Conservation (phyloP, 1,284 basidiomycete genomes). For the Trichosporon ovoides region DNA sequence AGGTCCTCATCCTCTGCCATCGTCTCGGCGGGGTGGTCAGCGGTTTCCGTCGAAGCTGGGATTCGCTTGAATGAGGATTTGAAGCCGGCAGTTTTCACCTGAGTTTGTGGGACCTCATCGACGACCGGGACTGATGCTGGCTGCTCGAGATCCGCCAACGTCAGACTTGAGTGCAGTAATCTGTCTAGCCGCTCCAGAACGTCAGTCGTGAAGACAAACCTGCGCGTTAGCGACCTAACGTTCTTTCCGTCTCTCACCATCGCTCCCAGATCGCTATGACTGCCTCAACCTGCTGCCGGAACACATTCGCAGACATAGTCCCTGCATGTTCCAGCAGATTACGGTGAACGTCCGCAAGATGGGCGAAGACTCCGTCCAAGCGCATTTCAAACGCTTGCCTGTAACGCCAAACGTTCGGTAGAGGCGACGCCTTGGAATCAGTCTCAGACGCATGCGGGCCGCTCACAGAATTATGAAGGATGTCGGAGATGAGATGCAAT, state of each 20-base stretch:
- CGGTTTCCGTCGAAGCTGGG: constrained; percentile 15
- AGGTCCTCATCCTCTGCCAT: constrained; percentile 17
- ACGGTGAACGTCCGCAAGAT: constrained; percentile 84
- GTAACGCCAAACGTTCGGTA: constrained; percentile 72
- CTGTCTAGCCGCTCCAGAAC: constrained; percentile 66
- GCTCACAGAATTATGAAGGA: constrained; percentile 82
- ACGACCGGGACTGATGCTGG: constrained; percentile 7
- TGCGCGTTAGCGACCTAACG: constrained; percentile 19
- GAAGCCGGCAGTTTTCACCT: constrained; percentile 63
- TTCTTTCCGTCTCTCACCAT: constrained; percentile 52
- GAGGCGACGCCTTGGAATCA: constrained; percentile 35
- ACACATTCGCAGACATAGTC: constrained; percentile 84
- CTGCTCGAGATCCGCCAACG: constrained; percentile 13
- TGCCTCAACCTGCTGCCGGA: constrained; percentile 78
- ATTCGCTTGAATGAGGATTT: constrained; percentile 47
- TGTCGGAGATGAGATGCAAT: constrained; percentile 91
- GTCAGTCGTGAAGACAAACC: constrained; percentile 82
- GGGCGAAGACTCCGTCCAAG: constrained; percentile 83
- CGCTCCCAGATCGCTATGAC: constrained; percentile 93
- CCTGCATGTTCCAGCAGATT: constrained; percentile 68
- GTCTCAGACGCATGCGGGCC: not conserved
- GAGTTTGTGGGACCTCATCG: constrained; percentile 22
- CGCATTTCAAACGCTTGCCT: constrained; percentile 82
- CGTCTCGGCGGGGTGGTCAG: constrained; percentile 45
- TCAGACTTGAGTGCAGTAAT: constrained; percentile 62